Percentiles rank a stretch among this genome's conserved stretches.
These are phyloP conservation scores for Zizania latifolia DNA, from an alignment of 176 grass and related monocot genomes.

Conservation along the genomic window DNA sequence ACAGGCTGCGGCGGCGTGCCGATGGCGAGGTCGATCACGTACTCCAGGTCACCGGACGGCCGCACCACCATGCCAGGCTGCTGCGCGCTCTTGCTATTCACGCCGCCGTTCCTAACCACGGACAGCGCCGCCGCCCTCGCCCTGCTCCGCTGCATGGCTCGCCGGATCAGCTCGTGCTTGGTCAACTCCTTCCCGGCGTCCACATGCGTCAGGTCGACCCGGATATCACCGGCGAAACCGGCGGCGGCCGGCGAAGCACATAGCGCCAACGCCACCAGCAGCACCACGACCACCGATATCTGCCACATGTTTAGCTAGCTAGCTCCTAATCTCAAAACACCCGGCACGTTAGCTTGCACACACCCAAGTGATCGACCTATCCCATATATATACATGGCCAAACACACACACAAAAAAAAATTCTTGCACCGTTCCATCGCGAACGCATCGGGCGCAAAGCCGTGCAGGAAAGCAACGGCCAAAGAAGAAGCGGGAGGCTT, in stretches of 20 bases:
- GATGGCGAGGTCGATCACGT: slow-evolving; percentile 48
- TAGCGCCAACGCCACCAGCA: not conserved
- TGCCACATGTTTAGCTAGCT: slow-evolving; percentile 9
- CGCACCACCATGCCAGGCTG: slow-evolving; percentile 20
- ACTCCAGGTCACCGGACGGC: slow-evolving; percentile 44
- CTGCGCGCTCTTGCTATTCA: not conserved
- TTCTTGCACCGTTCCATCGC: slow-evolving; percentile 23
- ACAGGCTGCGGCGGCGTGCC: slow-evolving; percentile 50
- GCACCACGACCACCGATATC: not conserved
- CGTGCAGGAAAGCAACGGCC: slow-evolving; percentile 31
- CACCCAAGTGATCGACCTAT: too few species aligned
- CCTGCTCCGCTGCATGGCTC: slow-evolving; percentile 41
- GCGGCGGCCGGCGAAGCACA: not conserved
- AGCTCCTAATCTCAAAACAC: not conserved
- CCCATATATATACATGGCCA: slow-evolving; percentile 17
- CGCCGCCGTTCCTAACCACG: not conserved
- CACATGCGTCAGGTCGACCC: slow-evolving; percentile 38
- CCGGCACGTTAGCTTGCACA: not conserved
- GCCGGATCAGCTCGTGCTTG: slow-evolving; percentile 39
- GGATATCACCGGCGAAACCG: slow-evolving; percentile 13
- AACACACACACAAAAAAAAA: slow-evolving; percentile 6
- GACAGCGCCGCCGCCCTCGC: slow-evolving; percentile 39
- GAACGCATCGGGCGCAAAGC: slow-evolving; percentile 26
- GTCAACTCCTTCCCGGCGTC: slow-evolving; percentile 39
- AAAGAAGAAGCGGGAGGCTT: slow-evolving; percentile 16